Percentiles rank a stretch among this genome's conserved stretches.
These are phyloP conservation scores for Alternaria conjuncta DNA, from an alignment of 2,329 filamentous ascomycete species.

Conservation along the genomic window DNA sequence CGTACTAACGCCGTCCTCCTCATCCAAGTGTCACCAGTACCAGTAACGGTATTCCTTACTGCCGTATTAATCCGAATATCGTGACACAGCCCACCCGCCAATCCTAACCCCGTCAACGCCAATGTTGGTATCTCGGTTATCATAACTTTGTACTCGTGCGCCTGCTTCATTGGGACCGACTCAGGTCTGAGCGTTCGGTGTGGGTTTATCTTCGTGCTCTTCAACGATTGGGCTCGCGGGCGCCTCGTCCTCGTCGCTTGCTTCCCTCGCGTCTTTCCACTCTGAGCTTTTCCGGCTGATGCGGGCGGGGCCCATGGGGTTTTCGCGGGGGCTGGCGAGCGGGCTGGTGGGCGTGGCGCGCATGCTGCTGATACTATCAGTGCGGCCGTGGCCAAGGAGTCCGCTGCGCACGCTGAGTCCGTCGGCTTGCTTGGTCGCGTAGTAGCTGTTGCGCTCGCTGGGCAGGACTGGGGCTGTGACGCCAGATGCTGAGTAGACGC, in stretches of 20 bases:
- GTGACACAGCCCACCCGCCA: background rate
- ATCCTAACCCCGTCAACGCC: background rate
- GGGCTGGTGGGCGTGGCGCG: constrained; percentile 63
- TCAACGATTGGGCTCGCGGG: constrained; percentile 10
- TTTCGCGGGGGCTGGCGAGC: constrained; percentile 60
- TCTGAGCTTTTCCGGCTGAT: constrained; percentile 45
- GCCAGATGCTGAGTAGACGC: constrained; percentile 80
- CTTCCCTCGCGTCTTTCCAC: constrained; percentile 44
- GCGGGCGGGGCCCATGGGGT: constrained; percentile 40
- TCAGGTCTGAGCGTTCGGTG: background rate
- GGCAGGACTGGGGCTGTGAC: constrained; percentile 64
- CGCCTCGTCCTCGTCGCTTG: constrained; percentile 36
- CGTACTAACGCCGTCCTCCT: background rate
- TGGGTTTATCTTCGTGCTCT: constrained; percentile 15
- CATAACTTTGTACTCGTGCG: background rate
- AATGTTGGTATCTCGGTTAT: background rate
- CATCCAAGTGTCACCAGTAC: background rate
- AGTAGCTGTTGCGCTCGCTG: constrained; percentile 84
- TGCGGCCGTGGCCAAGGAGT: constrained; percentile 74
- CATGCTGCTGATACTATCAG: constrained; percentile 82
- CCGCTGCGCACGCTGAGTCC: constrained; percentile 81
- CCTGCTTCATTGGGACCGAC: background rate
- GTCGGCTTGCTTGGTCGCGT: constrained; percentile 67
- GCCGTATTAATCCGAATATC: constrained; percentile 5
- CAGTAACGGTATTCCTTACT: background rate